Conservation (phyloP, 169 alveolate genomes). For the Eimeria acervulina region DNA sequence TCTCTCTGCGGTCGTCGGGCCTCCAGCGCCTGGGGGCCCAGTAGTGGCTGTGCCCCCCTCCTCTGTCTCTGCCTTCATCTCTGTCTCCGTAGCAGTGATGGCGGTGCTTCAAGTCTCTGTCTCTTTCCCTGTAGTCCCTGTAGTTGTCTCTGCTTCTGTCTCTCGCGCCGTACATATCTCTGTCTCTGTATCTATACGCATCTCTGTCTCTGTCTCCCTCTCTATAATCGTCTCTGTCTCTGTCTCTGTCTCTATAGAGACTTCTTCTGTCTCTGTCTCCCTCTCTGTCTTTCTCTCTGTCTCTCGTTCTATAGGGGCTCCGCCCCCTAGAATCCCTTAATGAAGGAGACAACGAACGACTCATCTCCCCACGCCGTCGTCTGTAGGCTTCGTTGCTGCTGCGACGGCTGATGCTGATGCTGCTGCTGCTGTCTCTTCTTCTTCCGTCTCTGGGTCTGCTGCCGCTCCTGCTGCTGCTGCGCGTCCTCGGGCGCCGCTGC, state of each 20-base stretch:
- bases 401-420: not conserved
- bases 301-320: not conserved
- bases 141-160: not conserved
- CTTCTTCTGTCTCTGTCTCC: not conserved
- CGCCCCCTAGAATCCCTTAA: not conserved
- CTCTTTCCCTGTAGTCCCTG: constrained; percentile 34
- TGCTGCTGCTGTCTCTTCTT: not conserved
- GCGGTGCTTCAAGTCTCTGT: not conserved
- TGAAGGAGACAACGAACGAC: not conserved
- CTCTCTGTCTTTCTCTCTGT: not conserved
- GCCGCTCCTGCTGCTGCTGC: constrained; percentile 45
- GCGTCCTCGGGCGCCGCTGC: constrained; percentile 26
- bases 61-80: not conserved
- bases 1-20: not conserved
- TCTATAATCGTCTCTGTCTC: not conserved
- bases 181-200: not conserved
- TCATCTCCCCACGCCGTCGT: not conserved
- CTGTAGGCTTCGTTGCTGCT: not conserved
- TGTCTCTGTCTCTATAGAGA: not conserved
- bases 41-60: not conserved
- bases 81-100: not conserved
- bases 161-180: not conserved
- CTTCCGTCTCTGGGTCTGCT: not conserved
- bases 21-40: not conserved
- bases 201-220: not conserved